phyloP scores from a whole-genome alignment of 371 early-diverging fungal genomes.

The Zychaea mexicana region DNA sequence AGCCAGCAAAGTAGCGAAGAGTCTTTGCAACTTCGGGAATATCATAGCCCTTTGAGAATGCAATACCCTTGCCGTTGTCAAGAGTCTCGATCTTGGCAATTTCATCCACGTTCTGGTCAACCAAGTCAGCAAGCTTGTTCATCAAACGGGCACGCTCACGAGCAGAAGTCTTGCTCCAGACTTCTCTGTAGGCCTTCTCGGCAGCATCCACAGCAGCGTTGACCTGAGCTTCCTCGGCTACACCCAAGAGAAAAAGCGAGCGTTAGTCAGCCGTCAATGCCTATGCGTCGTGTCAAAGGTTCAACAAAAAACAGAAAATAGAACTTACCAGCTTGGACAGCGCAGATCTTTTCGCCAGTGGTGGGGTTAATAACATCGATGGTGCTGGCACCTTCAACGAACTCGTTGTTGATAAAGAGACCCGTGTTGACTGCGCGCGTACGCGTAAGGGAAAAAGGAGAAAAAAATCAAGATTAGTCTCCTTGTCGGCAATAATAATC shows the following conservation, averaged over 20 bases:
- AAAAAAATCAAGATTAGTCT: neutral
- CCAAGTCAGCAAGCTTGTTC: conserved; percentile 50
- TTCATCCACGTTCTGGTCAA: conserved; percentile 45
- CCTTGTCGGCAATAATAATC: no score
- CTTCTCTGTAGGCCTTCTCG: conserved; percentile 42
- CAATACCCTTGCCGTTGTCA: conserved; percentile 54
- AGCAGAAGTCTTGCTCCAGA: conserved; percentile 37
- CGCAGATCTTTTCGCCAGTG: conserved; percentile 21
- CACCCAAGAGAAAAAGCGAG: neutral
- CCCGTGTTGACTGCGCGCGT: conserved; percentile 47
- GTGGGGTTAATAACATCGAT: conserved; percentile 55
- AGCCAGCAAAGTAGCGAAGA: conserved; percentile 83
- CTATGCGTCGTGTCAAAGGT: neutral
- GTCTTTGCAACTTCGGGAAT: conserved; percentile 47
- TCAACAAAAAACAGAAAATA: neutral
- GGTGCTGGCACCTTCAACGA: conserved; percentile 43
- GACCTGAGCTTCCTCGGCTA: conserved; percentile 49
- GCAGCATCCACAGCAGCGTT: conserved; percentile 54
- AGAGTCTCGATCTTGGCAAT: conserved; percentile 45
- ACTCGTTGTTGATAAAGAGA: conserved; percentile 58
- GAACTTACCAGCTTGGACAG: conserved; percentile 1
- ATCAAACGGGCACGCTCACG: conserved; percentile 41
- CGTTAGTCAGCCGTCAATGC: neutral
- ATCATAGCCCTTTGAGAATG: conserved; percentile 55
- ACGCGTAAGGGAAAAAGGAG: neutral